Evolutionary conservation across 2,329 filamentous ascomycete genomes (phyloP).

Genomic region (Nectriaceae sp.): DNA sequence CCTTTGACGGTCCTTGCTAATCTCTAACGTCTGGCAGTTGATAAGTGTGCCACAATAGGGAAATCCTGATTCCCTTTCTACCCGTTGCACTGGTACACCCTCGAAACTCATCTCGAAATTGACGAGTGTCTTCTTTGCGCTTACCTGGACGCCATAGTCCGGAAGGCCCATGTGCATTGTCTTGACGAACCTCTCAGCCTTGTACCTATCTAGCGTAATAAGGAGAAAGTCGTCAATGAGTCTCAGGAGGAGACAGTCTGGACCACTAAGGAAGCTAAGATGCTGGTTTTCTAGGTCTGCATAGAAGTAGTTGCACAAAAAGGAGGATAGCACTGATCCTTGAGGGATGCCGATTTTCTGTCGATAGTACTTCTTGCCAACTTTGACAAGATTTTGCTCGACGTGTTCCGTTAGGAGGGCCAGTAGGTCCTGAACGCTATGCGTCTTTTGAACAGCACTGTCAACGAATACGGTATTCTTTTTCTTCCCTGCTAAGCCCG

Average conservation of each 20-base stretch:
- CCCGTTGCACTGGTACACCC: conserved; percentile 51
- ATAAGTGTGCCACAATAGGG: conserved; percentile 88
- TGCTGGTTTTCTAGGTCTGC: conserved; percentile 76
- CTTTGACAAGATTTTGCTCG: conserved; percentile 80
- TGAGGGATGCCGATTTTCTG: conserved; percentile 92
- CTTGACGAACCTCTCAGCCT: conserved; percentile 73
- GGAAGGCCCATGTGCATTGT: conserved; percentile 79
- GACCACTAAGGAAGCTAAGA: conserved; percentile 62
- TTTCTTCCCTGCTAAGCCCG: conserved; percentile 43
- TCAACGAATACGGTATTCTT: conserved; percentile 79
- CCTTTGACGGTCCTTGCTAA: conserved; percentile 67
- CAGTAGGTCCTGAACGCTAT: conserved; percentile 62
- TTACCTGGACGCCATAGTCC: conserved; percentile 79
- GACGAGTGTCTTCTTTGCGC: conserved; percentile 74
- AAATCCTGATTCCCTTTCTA: conserved; percentile 54
- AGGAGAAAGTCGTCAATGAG: conserved; percentile 93
- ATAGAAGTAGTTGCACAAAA: conserved; percentile 96
- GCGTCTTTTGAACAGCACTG: conserved; percentile 57
- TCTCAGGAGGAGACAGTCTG: conserved; percentile 70
- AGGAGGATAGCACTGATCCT: conserved; percentile 82
- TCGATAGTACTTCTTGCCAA: conserved; percentile 85
- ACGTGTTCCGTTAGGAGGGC: conserved; percentile 78
- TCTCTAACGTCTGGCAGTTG: conserved; percentile 71
- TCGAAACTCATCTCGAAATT: conserved; percentile 74
- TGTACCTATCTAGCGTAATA: conserved; percentile 68